Base-by-base conservation (phyloP, 257 asterid genomes). In the Nicotiana obtusifolia region DNA sequence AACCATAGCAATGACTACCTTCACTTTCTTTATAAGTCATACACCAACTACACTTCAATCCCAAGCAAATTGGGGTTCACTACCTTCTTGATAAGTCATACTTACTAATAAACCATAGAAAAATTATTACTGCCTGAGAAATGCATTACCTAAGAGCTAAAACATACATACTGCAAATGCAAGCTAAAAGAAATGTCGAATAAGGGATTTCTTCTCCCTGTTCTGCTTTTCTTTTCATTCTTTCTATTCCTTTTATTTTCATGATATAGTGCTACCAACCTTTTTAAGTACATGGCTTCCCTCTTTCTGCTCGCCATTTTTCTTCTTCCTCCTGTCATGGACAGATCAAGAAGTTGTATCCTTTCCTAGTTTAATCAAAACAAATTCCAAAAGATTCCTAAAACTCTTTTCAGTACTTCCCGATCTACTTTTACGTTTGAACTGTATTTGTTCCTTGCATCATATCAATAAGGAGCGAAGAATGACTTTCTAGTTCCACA, bases 11-110 rank as follows among this genome's bases (percentile, higher is more conserved):
- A 15, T 47, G 61, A 13, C 20, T 24, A 22, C 79, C 16, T 73
- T 47, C 61, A 47, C 35, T 56, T 69, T 41, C 33, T 41, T 41
- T 35, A 41, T 41, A 20, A 69, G 77, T 69, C 57, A 41, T 69
- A 11, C n/a, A 11, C 22, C 20, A 41, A 13, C 24, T 13, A 20
- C 13, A 19, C 78, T 20, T 41, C n/a, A 37, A 69, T 37, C 33
- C 31, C 77, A 69, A 69, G 57, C 14, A 5, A 16, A 4, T 69
- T 69, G 56, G 77, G 11, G 15, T 68, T 37, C n/a, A 3, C 31
- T 69, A 69, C 57, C 77, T 69, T 69, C 57, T 69, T 69, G 77
- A 69, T 69, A 37, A 69, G 33, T 69, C 77, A 69, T 20, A 10
- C 11, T 41, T 56, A 37, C 19, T 67, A 35, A 35, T 31, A 68